Evolutionary conservation across 345 rosid genomes (phyloP).

Genomic region (Eutrema yunnanense): DNA sequence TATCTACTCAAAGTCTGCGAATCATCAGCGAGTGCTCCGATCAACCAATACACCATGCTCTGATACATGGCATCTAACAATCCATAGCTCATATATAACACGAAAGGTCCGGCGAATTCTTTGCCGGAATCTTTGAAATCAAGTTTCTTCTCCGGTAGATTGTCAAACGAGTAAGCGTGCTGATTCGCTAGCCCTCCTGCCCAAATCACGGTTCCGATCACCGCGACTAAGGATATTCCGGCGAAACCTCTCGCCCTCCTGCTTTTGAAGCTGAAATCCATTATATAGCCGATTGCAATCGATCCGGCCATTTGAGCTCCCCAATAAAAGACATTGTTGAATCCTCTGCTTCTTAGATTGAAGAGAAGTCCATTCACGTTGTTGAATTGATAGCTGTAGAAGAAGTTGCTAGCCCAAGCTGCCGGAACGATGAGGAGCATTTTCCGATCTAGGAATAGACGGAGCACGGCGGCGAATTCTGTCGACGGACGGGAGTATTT

Average conservation of each 20-base stretch:
- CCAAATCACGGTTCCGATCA: constrained; percentile 66
- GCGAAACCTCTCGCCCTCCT: constrained; percentile 63
- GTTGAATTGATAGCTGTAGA: constrained; percentile 78
- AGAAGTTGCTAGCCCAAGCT: constrained; percentile 91
- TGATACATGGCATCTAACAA: constrained; percentile 90
- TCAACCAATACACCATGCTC: constrained; percentile 87
- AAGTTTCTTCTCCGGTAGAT: constrained; percentile 34
- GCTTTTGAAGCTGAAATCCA: constrained; percentile 77
- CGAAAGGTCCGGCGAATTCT: constrained; percentile 63
- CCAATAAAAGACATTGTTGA: constrained; percentile 91
- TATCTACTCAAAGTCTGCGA: constrained; percentile 88
- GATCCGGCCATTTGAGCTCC: constrained; percentile 94
- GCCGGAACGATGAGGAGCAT: constrained; percentile 78
- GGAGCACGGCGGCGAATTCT: constrained; percentile 36
- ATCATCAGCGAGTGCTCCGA: constrained; percentile 86
- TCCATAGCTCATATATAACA: constrained; percentile 71
- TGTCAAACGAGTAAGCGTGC: constrained; percentile 33
- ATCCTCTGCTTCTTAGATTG: constrained; percentile 70
- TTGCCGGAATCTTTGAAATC: constrained; percentile 72
- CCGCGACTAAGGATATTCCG: constrained; percentile 59
- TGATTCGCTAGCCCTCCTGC: constrained; percentile 82
- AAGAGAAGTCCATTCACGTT: constrained; percentile 64
- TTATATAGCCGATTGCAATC: constrained; percentile 48
- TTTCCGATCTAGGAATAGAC: constrained; percentile 48
- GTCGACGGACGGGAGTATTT: constrained; percentile 45